These are phyloP conservation scores for Pyrrhoderma noxium DNA, from an alignment of 1,284 basidiomycete species.

Conservation along the genomic window DNA sequence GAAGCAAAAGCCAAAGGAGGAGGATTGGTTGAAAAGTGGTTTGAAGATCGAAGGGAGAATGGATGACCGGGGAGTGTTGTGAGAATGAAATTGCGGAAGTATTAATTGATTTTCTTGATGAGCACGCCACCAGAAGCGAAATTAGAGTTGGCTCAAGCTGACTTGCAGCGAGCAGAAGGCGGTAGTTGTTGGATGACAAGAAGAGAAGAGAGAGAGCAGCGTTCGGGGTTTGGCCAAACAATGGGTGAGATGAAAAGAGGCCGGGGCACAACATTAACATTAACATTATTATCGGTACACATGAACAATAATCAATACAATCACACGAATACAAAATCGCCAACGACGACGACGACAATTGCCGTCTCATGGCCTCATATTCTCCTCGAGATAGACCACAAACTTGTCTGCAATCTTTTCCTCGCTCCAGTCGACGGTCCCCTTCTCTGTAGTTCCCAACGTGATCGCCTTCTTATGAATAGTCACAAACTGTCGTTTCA, in stretches of 20 bases:
- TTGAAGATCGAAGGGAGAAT: too few relatives aligned
- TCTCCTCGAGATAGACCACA: conserved; percentile 72
- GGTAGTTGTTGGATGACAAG: neutral
- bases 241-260: neutral
- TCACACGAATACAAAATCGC: too few relatives aligned
- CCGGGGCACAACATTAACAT: neutral
- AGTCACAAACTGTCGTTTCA: conserved; percentile 83
- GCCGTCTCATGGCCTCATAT: conserved; percentile 49
- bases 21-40: too few relatives aligned
- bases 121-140: neutral
- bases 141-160: conserved; percentile 1
- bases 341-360: too few relatives aligned
- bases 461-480: conserved; percentile 85
- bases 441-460: conserved; percentile 74
- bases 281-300: too few relatives aligned
- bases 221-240: neutral
- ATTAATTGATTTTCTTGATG: too few relatives aligned
- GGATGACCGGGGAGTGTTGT: too few relatives aligned
- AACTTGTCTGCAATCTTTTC: conserved; percentile 69
- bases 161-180: conserved; percentile 1
- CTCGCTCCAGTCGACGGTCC: conserved; percentile 70
- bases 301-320: too few relatives aligned
- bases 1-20: too few relatives aligned
- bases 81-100: too few relatives aligned
- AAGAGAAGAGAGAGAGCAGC: neutral